A percentile compares a stretch with the other conserved stretches of the same genome.
phyloP scores from a whole-genome alignment of 1,139 yeast species.

The Pichia sp. region DNA sequence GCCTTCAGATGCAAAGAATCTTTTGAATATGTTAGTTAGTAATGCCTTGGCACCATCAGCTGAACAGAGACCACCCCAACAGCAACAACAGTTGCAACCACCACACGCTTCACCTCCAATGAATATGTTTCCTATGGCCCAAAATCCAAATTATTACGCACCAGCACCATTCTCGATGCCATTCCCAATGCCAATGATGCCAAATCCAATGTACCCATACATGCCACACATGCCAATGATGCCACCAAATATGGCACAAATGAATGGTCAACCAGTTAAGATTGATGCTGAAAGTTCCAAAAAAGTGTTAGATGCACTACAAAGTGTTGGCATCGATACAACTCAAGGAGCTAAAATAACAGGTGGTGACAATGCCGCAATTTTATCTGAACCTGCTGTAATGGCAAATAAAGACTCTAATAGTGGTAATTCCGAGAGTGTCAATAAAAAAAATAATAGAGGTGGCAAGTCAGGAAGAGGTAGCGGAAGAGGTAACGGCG shows the following conservation, averaged over 20 bases:
- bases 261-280: background rate
- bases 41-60: slow-evolving; percentile 32
- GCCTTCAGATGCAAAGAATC: slow-evolving; percentile 19
- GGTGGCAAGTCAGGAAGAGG: slow-evolving; percentile 1
- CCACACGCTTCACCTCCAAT: background rate
- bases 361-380: background rate
- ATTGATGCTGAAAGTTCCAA: slow-evolving; percentile 5
- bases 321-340: background rate
- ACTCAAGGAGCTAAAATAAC: background rate
- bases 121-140: slow-evolving; percentile 4
- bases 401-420: too few relatives aligned
- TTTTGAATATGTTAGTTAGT: slow-evolving; percentile 25
- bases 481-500: background rate
- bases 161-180: background rate
- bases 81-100: background rate
- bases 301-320: slow-evolving; percentile 4
- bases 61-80: slow-evolving; percentile 1
- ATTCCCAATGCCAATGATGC: slow-evolving; percentile 7
- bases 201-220: slow-evolving; percentile 11
- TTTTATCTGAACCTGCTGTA: background rate
- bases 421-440: background rate
- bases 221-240: slow-evolving; percentile 1
- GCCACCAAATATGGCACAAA: slow-evolving; percentile 1
- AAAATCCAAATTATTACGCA: background rate
- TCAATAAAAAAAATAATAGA: background rate